Base-by-base conservation (phyloP, 345 rosid species). In the Pugionium dolabratum region DNA sequence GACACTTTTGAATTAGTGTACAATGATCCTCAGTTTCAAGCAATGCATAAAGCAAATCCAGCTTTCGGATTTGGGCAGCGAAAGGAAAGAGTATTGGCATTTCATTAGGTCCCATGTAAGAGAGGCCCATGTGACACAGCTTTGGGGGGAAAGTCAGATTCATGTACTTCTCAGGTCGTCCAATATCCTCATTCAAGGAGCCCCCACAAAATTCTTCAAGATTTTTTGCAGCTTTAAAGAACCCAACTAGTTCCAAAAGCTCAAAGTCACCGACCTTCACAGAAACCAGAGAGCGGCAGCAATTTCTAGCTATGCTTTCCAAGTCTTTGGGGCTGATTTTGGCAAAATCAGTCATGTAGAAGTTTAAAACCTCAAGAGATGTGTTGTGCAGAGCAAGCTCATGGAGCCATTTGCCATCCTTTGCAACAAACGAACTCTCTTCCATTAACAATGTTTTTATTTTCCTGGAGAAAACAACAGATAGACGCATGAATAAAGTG, bases 131-230 rank as follows among this genome's bases (percentile, higher is more conserved):
- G 33, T 91, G 79, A 67, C 86, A 81, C 43, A 94, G 70, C 27
- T 52, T 87, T 39, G 51, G 83, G 2, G 97, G 99, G 52, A 90
- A 85, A 45, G 27, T 3, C 30, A 90, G 76, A 53, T 39, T 77
- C 67, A 46, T 36, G 67, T 90, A 88, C 41, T 61, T 80, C 3
- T 81, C 86, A 47, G 90, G 82, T 30, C 56, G 69, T 46, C 74
- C 76, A 36, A 83, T 76, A 33, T 71, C 77, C 44, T 79, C 76
- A 59, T 85, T 81, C 69, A 90, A 82, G 28, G 81, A 77, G 66
- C 93, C 99, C 47, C 99, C 99, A 46, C 93, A 88, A 74, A 94
- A 90, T 57, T 94, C 99, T 77, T 94, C 93, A 54, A 94, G 79
- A 47, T 66, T 69, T 54, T 74, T 28, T 8, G 97, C 99, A 76